Evolutionary conservation across 371 early-diverging fungal genomes (phyloP), one percentile per base, ranked within the genome.

Genomic region (Mucor velutinosus): DNA sequence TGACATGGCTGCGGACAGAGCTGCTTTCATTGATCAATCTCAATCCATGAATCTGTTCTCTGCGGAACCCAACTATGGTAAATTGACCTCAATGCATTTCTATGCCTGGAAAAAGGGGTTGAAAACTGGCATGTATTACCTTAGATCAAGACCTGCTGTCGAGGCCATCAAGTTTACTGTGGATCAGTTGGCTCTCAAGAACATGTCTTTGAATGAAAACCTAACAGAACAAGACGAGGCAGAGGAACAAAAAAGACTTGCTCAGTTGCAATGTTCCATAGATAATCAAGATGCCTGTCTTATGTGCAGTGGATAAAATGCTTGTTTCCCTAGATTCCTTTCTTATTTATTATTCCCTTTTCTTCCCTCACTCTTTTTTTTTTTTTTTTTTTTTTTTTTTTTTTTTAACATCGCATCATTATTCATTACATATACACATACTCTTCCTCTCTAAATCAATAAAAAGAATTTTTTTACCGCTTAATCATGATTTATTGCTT

Each of bases 121-220:
- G 51, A 99, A 99, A 90, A 99, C 99, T 10, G 99, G 99, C 68
- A 98, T 99, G 98, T 99, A 99, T 86, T 99, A 99, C 76, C 84
- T 99, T 58, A 93, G 99, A 61, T 94, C 99, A 5, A 90, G 96
- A 47, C 99, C 99, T 19, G 97, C 98, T 14, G 95, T 91, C 14
- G 98, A 97, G 71, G 99, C 99, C 12, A 99, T 99, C 86, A 97
- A 99, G 89, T 95, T 84, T 79, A 95, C 90, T 43, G 88, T 89
- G 4, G 89, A 89, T 74, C 89, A 89, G 71, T 58, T 79, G 60
- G 80, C 88, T 17, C 77, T 90, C 60, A 85, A 80, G 60, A 70
- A 69, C 5, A 73, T 75, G 69, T 30, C 64, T 14, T 58, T 71
- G 71, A 75, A 19, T 67, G 72, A 77, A 30, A 80, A 33, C 19